Conservation (phyloP, 1,139 yeast species). For the Kodamaea suecica region DNA sequence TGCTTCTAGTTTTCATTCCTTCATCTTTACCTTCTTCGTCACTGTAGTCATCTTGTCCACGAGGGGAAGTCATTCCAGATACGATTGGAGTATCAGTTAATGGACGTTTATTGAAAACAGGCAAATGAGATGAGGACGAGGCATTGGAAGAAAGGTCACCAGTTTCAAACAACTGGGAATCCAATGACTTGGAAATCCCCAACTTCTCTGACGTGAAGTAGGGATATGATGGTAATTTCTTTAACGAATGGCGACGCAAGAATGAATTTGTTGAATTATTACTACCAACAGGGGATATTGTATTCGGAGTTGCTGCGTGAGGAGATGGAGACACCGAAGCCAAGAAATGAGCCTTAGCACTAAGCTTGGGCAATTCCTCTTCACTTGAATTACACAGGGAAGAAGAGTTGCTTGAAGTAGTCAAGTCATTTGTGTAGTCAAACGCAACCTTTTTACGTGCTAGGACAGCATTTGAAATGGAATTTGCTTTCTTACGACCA, state of each 20-base stretch:
- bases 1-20: conserved; percentile 31
- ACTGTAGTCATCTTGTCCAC: conserved; percentile 30
- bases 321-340: conserved; percentile 16
- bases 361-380: conserved; percentile 14
- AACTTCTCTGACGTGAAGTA: conserved; percentile 15
- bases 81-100: conserved; percentile 69
- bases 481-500: conserved; percentile 15
- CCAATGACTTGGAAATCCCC: conserved; percentile 25
- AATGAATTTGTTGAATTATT: conserved; percentile 8
- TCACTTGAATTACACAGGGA: conserved; percentile 18
- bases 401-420: conserved; percentile 13
- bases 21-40: conserved; percentile 29
- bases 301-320: conserved; percentile 11
- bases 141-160: conserved; percentile 15
- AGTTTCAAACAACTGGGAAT: conserved; percentile 23
- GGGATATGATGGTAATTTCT: conserved; percentile 17
- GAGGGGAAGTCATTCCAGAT: conserved; percentile 55
- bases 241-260: conserved; percentile 11
- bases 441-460: conserved; percentile 19
- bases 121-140: conserved; percentile 28
- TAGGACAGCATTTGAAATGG: conserved; percentile 24
- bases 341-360: conserved; percentile 11
- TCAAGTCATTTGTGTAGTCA: conserved; percentile 11
- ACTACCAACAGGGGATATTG: conserved; percentile 8
- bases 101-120: conserved; percentile 67